Evolutionary conservation across 805 yeast genomes (phyloP), one percentile per base, ranked within the genome.

Genomic region (Metschnikowia santaceciliae): DNA sequence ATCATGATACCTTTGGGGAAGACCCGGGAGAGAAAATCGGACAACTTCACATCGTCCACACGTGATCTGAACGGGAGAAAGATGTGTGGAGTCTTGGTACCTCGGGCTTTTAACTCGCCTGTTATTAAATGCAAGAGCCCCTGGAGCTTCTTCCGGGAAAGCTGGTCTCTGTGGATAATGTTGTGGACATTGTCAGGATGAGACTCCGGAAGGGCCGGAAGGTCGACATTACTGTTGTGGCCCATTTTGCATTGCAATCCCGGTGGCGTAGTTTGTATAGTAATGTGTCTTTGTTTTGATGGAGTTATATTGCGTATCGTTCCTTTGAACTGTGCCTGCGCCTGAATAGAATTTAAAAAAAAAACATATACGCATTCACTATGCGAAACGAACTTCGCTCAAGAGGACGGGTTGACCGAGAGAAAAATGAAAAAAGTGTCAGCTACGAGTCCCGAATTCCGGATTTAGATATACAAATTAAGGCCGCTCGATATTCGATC

Each of bases 21-120:
- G 2, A 88, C 71, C 4, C 69, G 67, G 44, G 77, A 76, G 22
- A 90, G 64, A 47, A 88, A 82, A 22, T 66, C 63, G 46, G 84
- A 77, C 26, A 90, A 71, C 43, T 79, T 82, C 39, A 72, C 69
- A 61, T 86, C 90, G 46, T 80, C 79, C 49, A 81, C 79, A 53
- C 82, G 81, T 1, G 91, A 86, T 48, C 96, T 69, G 68, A 85
- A 88, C 0, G 96, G 94, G 35, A 90, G 74, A 57, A 90, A 74
- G 1, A 90, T 65, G 49, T 83, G 83, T 6, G 95, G 95, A 0
- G 88, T 79, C 59, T 83, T 81, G 1, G 87, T 71, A 6, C 61
- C 62, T 50, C 83, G 76, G 8, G 71, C 71, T 62, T 90, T 90
- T 54, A 90, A 67, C 53, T 86, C 90, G 4, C 80, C 79, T 0